phyloP scores from a whole-genome alignment of 306 rosid species.

The Boehmeria nivea region DNA sequence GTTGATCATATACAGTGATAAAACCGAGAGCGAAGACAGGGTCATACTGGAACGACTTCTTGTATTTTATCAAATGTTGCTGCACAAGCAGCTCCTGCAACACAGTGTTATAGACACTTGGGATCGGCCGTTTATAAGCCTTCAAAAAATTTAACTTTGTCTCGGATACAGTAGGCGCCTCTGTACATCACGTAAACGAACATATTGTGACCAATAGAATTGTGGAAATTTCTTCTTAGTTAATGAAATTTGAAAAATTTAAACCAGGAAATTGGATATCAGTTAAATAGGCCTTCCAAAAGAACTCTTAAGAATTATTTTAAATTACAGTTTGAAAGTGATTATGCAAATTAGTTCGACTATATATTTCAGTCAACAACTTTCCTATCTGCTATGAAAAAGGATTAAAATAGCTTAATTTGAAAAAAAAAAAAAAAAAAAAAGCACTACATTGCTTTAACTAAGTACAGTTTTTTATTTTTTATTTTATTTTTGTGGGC shows the following conservation, averaged over 20 bases:
- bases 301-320: no score
- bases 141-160: slow-evolving; percentile 78
- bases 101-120: slow-evolving; percentile 82
- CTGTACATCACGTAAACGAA: slow-evolving; percentile 47
- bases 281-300: no score
- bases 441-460: no score
- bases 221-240: slow-evolving; percentile 7
- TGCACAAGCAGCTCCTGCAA: slow-evolving; percentile 93
- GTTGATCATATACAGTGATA: slow-evolving; percentile 86
- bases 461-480: no score
- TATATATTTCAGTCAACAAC: no score
- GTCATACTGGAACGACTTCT: slow-evolving; percentile 74
- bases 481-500: no score
- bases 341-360: no score
- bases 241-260: slow-evolving; percentile 7
- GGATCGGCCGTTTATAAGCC: slow-evolving; percentile 87
- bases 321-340: no score
- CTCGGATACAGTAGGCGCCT: slow-evolving; percentile 71
- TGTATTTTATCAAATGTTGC: slow-evolving; percentile 92
- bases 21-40: slow-evolving; percentile 93
- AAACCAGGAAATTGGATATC: background rate
- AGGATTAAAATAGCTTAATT: no score
- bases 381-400: no score
- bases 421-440: no score
- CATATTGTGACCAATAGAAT: slow-evolving; percentile 19